phyloP scores from a whole-genome alignment of 2,329 filamentous ascomycete species.

The Diaporthe citriasiana region DNA sequence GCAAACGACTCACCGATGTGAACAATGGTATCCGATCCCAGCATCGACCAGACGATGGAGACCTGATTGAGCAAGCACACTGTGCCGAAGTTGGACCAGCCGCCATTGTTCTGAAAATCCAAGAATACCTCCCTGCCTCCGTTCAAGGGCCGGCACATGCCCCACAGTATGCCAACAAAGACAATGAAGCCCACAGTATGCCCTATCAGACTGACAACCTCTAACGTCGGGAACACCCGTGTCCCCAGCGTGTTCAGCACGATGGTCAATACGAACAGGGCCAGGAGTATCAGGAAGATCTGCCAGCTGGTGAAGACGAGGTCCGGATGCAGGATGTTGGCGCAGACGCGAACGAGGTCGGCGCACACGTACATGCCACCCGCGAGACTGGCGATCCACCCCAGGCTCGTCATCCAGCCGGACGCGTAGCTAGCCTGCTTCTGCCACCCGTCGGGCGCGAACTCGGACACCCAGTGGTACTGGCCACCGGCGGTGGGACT shows the following conservation, averaged over 20 bases:
- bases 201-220: slow-evolving; percentile 38
- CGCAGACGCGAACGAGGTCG: slow-evolving; percentile 37
- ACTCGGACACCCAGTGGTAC: slow-evolving; percentile 41
- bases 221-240: slow-evolving; percentile 23
- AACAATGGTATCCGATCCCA: slow-evolving; percentile 40
- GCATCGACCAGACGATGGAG: slow-evolving; percentile 40
- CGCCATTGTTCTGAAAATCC: slow-evolving; percentile 40
- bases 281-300: slow-evolving; percentile 37
- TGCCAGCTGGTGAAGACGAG: slow-evolving; percentile 36
- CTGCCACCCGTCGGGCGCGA: slow-evolving; percentile 35
- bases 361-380: slow-evolving; percentile 38
- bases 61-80: slow-evolving; percentile 39
- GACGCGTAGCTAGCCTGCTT: slow-evolving; percentile 39
- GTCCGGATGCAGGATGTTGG: slow-evolving; percentile 27
- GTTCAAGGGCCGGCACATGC: slow-evolving; percentile 36
- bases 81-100: slow-evolving; percentile 36
- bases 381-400: slow-evolving; percentile 40
- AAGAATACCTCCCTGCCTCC: slow-evolving; percentile 24
- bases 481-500: slow-evolving; percentile 41
- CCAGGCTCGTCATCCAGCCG: slow-evolving; percentile 41
- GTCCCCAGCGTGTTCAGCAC: slow-evolving; percentile 37
- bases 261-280: slow-evolving; percentile 35
- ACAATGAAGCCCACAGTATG: slow-evolving; percentile 38
- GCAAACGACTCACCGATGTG: slow-evolving; percentile 37
- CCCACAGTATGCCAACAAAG: slow-evolving; percentile 36